phyloP scores from a whole-genome alignment of 2,329 filamentous ascomycete species.

The Metarhizium sp. region DNA sequence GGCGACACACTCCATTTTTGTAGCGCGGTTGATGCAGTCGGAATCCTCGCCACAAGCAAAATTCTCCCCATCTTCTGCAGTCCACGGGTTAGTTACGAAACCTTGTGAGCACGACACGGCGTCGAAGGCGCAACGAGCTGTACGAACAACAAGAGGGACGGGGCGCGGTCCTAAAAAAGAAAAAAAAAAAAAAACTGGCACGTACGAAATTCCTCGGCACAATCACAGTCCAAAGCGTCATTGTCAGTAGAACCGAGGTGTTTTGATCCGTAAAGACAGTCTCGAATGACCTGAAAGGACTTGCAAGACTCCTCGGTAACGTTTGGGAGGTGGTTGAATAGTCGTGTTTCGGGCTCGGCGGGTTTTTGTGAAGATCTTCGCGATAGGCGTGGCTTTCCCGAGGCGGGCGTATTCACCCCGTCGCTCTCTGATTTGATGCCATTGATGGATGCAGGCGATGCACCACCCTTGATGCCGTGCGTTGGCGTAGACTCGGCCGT shows the following conservation, averaged over 20 bases:
- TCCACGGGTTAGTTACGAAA: constrained; percentile 6
- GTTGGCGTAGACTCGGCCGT: constrained; percentile 29
- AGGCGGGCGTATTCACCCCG: constrained; percentile 36
- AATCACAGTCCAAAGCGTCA: constrained; percentile 89
- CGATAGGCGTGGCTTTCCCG: constrained; percentile 55
- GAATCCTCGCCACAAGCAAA: constrained; percentile 90
- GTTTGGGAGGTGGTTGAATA: constrained; percentile 71
- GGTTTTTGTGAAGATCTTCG: constrained; percentile 64
- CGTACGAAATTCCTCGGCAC: constrained; percentile 90
- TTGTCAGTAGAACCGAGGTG: constrained; percentile 85
- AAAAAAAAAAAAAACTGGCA: constrained; percentile 11
- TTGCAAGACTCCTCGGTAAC: constrained; percentile 65
- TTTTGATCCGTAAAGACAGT: constrained; percentile 88
- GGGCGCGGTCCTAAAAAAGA: not conserved
- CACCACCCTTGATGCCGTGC: constrained; percentile 17
- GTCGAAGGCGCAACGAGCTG: not conserved
- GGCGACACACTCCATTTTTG: constrained; percentile 88
- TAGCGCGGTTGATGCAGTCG: constrained; percentile 96
- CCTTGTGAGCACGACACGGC: not conserved
- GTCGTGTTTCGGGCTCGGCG: constrained; percentile 47
- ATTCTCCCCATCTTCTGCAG: constrained; percentile 55
- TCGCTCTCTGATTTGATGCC: constrained; percentile 30
- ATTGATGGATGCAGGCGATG: constrained; percentile 35
- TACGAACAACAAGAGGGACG: not conserved
- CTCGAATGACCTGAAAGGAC: constrained; percentile 71